Conservation (phyloP, 371 early-diverging fungal species). For the Mortierella sp. region DNA sequence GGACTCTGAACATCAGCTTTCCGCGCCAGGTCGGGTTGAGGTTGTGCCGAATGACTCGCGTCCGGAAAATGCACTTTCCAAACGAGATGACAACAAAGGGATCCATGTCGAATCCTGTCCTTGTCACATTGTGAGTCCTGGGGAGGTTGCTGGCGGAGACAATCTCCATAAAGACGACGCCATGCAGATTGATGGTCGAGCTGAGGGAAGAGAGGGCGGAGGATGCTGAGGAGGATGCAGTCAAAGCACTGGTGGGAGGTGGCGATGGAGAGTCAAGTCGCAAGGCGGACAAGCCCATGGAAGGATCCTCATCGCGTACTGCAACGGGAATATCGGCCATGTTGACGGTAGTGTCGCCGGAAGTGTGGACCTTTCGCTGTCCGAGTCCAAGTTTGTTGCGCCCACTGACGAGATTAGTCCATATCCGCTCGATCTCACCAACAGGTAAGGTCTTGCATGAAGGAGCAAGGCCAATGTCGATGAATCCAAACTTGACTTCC, state of each 20-base stretch:
- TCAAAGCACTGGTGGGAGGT: constrained; percentile 23
- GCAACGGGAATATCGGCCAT: constrained; percentile 53
- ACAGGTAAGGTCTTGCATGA: constrained; percentile 16
- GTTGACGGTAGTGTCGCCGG: constrained; percentile 21
- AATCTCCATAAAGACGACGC: constrained; percentile 75
- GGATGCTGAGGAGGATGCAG: constrained; percentile 22
- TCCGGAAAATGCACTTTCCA: constrained; percentile 78
- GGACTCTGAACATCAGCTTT: constrained; percentile 75
- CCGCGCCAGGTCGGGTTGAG: constrained; percentile 81
- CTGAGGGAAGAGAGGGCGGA: constrained; percentile 53
- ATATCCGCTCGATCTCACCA: constrained; percentile 21
- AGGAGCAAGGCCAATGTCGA: constrained; percentile 37
- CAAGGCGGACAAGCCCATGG: constrained; percentile 22
- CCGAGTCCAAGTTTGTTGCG: constrained; percentile 52
- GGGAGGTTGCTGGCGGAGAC: constrained; percentile 75
- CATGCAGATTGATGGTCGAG: constrained; percentile 58
- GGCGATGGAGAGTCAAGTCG: constrained; percentile 42
- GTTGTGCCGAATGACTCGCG: constrained; percentile 74
- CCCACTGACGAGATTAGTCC: constrained; percentile 34
- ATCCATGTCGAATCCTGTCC: constrained; percentile 85
- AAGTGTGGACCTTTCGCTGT: constrained; percentile 42
- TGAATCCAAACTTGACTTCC: constrained; percentile 52
- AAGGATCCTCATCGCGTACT: constrained; percentile 21
- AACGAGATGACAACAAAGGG: constrained; percentile 87
- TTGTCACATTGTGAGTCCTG: constrained; percentile 68